Percentiles rank a stretch among this genome's conserved stretches.
phyloP scores from a whole-genome alignment of 371 early-diverging fungal genomes.

The Lichtheimia hyalospora region DNA sequence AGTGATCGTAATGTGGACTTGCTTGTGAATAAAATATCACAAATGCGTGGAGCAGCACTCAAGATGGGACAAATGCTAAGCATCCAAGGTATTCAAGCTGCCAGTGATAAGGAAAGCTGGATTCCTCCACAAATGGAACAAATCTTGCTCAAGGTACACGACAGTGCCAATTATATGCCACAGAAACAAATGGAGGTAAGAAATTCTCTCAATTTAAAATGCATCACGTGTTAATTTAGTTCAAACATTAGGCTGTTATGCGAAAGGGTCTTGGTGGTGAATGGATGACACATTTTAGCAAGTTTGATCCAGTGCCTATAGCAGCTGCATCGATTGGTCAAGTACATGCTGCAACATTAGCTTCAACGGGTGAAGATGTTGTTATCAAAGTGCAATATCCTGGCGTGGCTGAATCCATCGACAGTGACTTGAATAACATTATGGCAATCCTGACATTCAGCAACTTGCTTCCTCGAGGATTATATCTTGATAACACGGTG shows the following conservation, averaged over 20 bases:
- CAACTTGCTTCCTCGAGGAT: conserved; percentile 86
- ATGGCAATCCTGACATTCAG: conserved; percentile 78
- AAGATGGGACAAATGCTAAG: conserved; percentile 98
- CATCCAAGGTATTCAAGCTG: conserved; percentile 78
- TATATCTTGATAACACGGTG: conserved; percentile 96
- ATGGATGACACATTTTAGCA: conserved; percentile 72
- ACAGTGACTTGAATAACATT: conserved; percentile 85
- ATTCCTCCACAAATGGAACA: conserved; percentile 82
- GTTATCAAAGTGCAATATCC: conserved; percentile 98
- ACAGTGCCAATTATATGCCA: conserved; percentile 96
- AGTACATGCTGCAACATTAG: conserved; percentile 80
- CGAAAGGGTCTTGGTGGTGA: conserved; percentile 69
- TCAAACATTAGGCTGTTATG: conserved; percentile 59
- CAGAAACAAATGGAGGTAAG: conserved; percentile 74
- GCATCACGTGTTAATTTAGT: background rate
- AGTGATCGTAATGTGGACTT: conserved; percentile 86
- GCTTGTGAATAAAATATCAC: conserved; percentile 82
- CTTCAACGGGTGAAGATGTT: conserved; percentile 53
- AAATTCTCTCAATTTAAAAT: background rate
- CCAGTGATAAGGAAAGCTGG: conserved; percentile 41
- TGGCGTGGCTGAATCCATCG: conserved; percentile 87
- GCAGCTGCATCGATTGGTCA: conserved; percentile 98
- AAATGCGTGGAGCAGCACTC: conserved; percentile 96
- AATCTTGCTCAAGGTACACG: conserved; percentile 86
- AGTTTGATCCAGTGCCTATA: conserved; percentile 78